Evolutionary conservation across 148 eudicot species (phyloP).

Genomic region (Vaccinium myrtillus): DNA sequence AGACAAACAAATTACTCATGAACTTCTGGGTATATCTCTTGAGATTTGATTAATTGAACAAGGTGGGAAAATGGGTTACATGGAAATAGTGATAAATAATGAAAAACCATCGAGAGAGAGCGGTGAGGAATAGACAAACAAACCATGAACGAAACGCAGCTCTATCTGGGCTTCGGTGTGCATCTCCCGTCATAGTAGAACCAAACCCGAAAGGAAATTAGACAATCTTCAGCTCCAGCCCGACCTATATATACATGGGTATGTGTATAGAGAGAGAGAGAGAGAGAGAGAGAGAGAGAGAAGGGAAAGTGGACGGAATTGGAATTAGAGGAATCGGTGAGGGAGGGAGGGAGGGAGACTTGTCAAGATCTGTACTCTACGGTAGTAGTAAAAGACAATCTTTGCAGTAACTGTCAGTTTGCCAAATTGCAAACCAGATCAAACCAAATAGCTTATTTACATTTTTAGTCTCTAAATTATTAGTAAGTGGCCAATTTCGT

Average conservation of each 20-base stretch:
- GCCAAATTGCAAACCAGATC: no score
- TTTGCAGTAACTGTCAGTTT: no score
- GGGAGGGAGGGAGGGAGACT: not conserved
- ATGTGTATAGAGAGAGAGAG: not conserved
- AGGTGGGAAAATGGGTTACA: not conserved
- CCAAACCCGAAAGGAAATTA: not conserved
- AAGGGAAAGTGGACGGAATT: not conserved
- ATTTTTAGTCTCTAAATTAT: no score
- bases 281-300: not conserved
- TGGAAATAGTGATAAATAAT: not conserved
- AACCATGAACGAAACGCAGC: constrained; percentile 17
- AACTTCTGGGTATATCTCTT: not conserved
- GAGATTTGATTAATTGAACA: not conserved
- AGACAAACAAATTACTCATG: not conserved
- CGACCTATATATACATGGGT: not conserved
- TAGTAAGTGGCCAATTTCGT: no score
- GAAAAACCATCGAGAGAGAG: not conserved
- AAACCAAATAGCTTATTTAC: no score
- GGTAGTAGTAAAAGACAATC: no score
- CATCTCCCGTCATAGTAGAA: not conserved
- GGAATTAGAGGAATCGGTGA: not conserved
- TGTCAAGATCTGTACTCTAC: not conserved
- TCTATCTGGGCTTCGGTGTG: not conserved
- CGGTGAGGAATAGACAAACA: not conserved
- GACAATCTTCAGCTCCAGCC: not conserved